These are phyloP conservation scores for Intubia oerlemansii DNA, from an alignment of 2,329 filamentous ascomycete species.

Conservation along the genomic window DNA sequence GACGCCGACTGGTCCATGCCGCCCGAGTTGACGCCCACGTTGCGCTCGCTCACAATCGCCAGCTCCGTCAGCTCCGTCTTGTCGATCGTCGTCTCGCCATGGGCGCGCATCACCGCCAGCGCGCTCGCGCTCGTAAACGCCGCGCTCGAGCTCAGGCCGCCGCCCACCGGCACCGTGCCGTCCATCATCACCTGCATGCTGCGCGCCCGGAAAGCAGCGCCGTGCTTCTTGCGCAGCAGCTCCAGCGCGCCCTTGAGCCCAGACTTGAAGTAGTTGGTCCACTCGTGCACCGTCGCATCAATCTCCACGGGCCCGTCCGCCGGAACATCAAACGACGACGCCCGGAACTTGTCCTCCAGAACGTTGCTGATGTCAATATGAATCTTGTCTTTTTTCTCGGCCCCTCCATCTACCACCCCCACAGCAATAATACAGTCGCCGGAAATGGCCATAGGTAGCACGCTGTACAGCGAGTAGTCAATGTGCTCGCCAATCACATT, in stretches of 20 bases:
- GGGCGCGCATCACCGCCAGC: conserved; percentile 69
- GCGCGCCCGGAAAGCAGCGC: conserved; percentile 37
- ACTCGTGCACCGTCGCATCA: conserved; percentile 69
- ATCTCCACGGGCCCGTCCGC: conserved; percentile 45
- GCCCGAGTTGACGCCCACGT: conserved; percentile 89
- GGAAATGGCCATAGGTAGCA: conserved; percentile 86
- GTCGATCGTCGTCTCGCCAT: conserved; percentile 56
- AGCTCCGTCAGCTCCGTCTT: conserved; percentile 86
- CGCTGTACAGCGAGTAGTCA: conserved; percentile 92
- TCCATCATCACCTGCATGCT: conserved; percentile 82
- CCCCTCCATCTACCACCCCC: conserved; percentile 10
- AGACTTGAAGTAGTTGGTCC: conserved; percentile 97
- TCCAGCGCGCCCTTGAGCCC: conserved; percentile 66
- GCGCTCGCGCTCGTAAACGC: conserved; percentile 85
- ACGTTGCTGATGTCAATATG: conserved; percentile 66
- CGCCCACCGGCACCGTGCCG: conserved; percentile 78
- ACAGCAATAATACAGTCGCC: conserved; percentile 83
- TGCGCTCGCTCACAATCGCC: conserved; percentile 82
- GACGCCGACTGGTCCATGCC: conserved; percentile 97
- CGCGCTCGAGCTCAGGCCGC: conserved; percentile 81
- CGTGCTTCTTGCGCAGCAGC: conserved; percentile 47
- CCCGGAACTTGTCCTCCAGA: conserved; percentile 50
- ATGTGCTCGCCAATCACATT: conserved; percentile 99
- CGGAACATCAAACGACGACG: conserved; percentile 54
- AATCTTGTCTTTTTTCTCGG: conserved; percentile 25